Evolutionary conservation across 2,329 filamentous ascomycete genomes (phyloP).

Genomic region (Hypoxylon rubiginosum): DNA sequence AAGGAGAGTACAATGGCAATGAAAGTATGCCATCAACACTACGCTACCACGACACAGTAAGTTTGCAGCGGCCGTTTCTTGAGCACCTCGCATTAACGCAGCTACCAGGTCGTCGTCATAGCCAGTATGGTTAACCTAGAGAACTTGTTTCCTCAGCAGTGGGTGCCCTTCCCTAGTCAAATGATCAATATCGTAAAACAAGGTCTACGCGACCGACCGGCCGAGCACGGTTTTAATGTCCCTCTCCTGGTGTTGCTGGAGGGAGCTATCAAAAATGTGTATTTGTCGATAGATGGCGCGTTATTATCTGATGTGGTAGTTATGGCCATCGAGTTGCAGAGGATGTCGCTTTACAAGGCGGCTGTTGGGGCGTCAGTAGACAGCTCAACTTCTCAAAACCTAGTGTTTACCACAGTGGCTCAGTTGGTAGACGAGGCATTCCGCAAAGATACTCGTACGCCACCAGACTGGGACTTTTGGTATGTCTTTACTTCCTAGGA

Average conservation of each 20-base stretch:
- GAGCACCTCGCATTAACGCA: background rate
- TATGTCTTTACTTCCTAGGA: constrained; percentile 1
- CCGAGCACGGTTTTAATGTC: background rate
- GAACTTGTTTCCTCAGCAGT: background rate
- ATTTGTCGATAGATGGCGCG: background rate
- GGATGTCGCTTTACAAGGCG: background rate
- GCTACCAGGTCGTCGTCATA: constrained; percentile 30
- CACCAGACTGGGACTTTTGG: constrained; percentile 27
- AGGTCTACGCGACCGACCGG: constrained; percentile 4
- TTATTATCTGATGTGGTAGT: constrained; percentile 3
- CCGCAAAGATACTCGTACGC: constrained; percentile 3
- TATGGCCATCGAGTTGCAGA: constrained; percentile 9
- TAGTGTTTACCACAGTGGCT: constrained; percentile 14
- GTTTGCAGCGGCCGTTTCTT: constrained; percentile 1
- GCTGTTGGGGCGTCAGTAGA: constrained; percentile 2
- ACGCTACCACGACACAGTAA: constrained; percentile 42
- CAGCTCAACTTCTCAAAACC: background rate
- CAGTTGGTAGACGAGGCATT: constrained; percentile 6
- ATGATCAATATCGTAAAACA: background rate
- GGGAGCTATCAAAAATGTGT: background rate
- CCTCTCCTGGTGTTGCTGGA: background rate
- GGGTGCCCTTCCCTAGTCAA: too few species aligned
- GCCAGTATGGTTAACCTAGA: constrained; percentile 14
- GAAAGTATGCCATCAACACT: constrained; percentile 27
- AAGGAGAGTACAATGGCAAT: constrained; percentile 38